Evolutionary conservation across 2,329 filamentous ascomycete genomes (phyloP), one percentile per base, ranked within the genome.

Genomic region (Fragosphaeria purpurea): DNA sequence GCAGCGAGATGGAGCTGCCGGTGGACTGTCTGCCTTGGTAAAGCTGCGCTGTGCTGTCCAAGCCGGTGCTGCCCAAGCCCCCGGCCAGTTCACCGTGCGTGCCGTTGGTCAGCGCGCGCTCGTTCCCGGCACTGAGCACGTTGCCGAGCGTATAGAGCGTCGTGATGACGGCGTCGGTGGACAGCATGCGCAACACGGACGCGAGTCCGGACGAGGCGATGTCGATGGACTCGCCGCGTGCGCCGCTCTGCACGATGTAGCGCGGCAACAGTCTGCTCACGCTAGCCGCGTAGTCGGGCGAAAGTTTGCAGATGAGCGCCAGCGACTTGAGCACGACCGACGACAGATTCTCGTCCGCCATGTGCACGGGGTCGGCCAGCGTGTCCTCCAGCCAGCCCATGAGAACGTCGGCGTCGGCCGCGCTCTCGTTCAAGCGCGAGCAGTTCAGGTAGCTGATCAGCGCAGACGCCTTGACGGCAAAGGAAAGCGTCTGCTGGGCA

Each of bases 81-180:
- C 42, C 33, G 13, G 34, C 39, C 12, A 30, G 59, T 38, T 72
- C 68, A 6, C 69, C 70, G 54, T 74, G 75, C 38, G 65, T 58
- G 5, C 76, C 76, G 57, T 83, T 80, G 35, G 72, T 71, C 49
- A 76, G 69, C 43, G 68, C 71, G 41, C 72, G 69, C 51, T 78
- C 79, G 11, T 75, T 74, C 44, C 79, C 81, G 5, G 88, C 83
- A 59, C 89, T 96, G 11, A 98, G 74, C 4, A 95, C 85, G 63
- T 98, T 98, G 22, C 93, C 93, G n/a, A 98, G 75, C 0, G 89
- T 93, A 67, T 98, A 98, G 8, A 98, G 73, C 1, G 90, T 97
- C 5, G 90, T 95, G 57, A 98, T 97, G 38, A 95, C 79, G 38
- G 89, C 85, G 70, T 98, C 93, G 59, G 95, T 86, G 1, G 93